Evolutionary conservation across 257 asterid species (phyloP).

Genomic region (Thymus mandschuricus): DNA sequence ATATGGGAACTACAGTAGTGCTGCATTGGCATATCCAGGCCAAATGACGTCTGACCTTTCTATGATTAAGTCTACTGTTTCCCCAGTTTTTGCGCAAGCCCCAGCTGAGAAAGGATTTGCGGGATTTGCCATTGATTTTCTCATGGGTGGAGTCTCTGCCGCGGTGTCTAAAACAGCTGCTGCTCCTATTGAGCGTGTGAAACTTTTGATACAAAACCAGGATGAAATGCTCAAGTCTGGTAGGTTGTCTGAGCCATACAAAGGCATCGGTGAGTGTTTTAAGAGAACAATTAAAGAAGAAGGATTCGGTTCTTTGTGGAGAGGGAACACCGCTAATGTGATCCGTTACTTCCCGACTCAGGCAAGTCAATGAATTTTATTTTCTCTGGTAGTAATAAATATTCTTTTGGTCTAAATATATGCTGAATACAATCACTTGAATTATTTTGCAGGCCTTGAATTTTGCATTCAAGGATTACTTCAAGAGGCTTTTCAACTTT

Average conservation of each 20-base stretch:
- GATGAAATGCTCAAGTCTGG: conserved; percentile 47
- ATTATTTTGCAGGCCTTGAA: conserved; percentile 40
- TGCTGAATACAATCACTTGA: conserved; percentile 9
- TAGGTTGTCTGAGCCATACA: conserved; percentile 44
- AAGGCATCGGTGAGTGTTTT: conserved; percentile 43
- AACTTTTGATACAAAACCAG: conserved; percentile 47
- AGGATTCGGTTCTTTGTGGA: conserved; percentile 43
- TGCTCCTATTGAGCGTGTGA: conserved; percentile 54
- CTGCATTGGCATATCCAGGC: conserved; percentile 28
- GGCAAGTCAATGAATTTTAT: conserved; percentile 29
- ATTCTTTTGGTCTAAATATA: background rate
- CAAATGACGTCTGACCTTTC: conserved; percentile 31
- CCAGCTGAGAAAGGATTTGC: conserved; percentile 40
- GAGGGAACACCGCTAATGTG: conserved; percentile 54
- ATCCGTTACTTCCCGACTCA: conserved; percentile 56
- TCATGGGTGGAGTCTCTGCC: conserved; percentile 57
- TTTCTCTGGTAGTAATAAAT: background rate
- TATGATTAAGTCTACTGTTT: conserved; percentile 29
- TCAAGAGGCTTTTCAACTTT: conserved; percentile 47
- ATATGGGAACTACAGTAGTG: conserved; percentile 35
- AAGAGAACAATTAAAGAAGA: conserved; percentile 39
- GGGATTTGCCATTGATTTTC: conserved; percentile 48
- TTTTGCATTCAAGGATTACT: conserved; percentile 51
- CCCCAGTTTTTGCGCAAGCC: conserved; percentile 46
- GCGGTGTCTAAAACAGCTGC: conserved; percentile 52